These are phyloP conservation scores for Euphrasia arctica DNA, from an alignment of 305 asterid genomes.

Conservation along the genomic window DNA sequence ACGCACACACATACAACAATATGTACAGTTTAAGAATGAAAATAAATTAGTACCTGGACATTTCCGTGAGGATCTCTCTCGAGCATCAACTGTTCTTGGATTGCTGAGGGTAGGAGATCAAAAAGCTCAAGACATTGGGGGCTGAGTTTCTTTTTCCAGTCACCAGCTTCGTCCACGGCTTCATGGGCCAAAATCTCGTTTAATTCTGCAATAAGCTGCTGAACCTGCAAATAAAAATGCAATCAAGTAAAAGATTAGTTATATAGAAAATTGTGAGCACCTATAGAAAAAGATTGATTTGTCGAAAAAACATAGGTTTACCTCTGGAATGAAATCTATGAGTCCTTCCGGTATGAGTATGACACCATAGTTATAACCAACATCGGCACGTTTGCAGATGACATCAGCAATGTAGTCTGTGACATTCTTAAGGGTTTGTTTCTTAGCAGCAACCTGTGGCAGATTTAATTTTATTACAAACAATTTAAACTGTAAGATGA, in stretches of 20 bases:
- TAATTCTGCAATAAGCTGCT: slow-evolving; percentile 85
- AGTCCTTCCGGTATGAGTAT: slow-evolving; percentile 98
- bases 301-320: slow-evolving; percentile 26
- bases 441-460: slow-evolving; percentile 87
- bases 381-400: slow-evolving; percentile 78
- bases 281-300: neutral
- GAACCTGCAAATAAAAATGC: slow-evolving; percentile 61
- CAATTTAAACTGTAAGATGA: slow-evolving; percentile 19
- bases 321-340: slow-evolving; percentile 98
- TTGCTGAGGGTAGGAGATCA: slow-evolving; percentile 77
- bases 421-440: slow-evolving; percentile 79
- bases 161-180: slow-evolving; percentile 88
- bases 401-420: slow-evolving; percentile 85
- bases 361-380: slow-evolving; percentile 90
- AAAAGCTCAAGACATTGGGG: slow-evolving; percentile 75
- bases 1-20: neutral
- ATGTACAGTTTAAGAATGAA: slow-evolving; percentile 1
- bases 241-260: neutral
- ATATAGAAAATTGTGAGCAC: slow-evolving; percentile 3
- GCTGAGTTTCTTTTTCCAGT: slow-evolving; percentile 77
- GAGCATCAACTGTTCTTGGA: slow-evolving; percentile 93
- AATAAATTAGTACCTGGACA: slow-evolving; percentile 60
- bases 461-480: slow-evolving; percentile 17
- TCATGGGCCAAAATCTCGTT: slow-evolving; percentile 96
- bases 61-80: slow-evolving; percentile 99